Conservation (phyloP, 2,329 filamentous ascomycete genomes). For the Neonectria ditissima region DNA sequence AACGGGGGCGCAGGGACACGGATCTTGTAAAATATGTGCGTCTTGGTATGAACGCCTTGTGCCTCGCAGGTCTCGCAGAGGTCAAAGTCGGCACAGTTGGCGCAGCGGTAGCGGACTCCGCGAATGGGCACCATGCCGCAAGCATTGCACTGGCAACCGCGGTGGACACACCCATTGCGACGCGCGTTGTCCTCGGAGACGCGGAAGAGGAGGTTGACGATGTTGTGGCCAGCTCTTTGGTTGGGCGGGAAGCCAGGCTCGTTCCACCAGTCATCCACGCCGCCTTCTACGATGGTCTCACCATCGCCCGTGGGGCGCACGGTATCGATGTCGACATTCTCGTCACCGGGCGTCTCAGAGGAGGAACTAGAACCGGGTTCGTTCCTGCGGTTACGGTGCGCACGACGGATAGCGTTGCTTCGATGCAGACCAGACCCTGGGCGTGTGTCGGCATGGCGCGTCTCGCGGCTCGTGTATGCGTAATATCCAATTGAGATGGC, state of each 20-base stretch:
- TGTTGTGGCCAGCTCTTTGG: constrained; percentile 76
- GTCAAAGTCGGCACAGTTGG: constrained; percentile 96
- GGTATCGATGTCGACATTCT: constrained; percentile 54
- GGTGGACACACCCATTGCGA: constrained; percentile 89
- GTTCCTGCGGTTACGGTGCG: constrained; percentile 51
- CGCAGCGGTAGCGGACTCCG: constrained; percentile 91
- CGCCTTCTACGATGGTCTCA: constrained; percentile 56
- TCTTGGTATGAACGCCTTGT: constrained; percentile 81
- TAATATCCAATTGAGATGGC: constrained; percentile 70
- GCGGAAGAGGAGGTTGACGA: constrained; percentile 87
- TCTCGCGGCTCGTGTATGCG: constrained; percentile 59
- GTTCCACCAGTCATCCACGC: constrained; percentile 65
- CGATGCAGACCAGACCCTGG: constrained; percentile 64
- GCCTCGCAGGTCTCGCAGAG: constrained; percentile 94
- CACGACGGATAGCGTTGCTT: constrained; percentile 74
- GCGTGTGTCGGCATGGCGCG: constrained; percentile 39
- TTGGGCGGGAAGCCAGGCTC: constrained; percentile 56
- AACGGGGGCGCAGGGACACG: constrained; percentile 89
- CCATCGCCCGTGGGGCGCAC: constrained; percentile 49
- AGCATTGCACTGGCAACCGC: constrained; percentile 91
- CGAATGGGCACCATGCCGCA: constrained; percentile 91
- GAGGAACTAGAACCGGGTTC: constrained; percentile 57
- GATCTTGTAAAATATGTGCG: constrained; percentile 97
- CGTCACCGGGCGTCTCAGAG: constrained; percentile 57
- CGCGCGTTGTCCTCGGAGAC: constrained; percentile 94